phyloP scores from a whole-genome alignment of 495 filamentous ascomycete genomes.

The Lasiosphaeris hirsuta region DNA sequence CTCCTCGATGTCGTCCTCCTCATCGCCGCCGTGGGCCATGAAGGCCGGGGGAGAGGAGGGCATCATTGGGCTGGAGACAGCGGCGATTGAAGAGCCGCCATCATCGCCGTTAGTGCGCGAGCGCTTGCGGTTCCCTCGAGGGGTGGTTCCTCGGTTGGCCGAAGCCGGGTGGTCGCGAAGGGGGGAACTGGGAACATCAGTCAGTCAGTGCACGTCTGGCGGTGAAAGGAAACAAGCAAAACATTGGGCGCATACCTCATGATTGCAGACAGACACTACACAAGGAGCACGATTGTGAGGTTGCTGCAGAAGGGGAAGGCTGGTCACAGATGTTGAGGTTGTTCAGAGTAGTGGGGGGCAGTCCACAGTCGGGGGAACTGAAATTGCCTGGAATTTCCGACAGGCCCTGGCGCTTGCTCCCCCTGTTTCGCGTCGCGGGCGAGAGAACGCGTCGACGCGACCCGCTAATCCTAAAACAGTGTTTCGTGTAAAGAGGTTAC shows the following conservation, averaged over 20 bases:
- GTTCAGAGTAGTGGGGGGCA: no score
- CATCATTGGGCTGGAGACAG: slow-evolving; percentile 54
- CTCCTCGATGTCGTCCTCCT: slow-evolving; percentile 60
- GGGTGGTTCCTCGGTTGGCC: slow-evolving; percentile 71
- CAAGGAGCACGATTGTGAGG: neutral
- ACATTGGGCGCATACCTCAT: neutral
- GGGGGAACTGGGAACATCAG: slow-evolving; percentile 57
- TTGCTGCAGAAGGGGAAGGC: neutral
- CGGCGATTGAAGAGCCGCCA: slow-evolving; percentile 61
- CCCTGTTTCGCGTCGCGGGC: slow-evolving; percentile 27
- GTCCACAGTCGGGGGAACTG: neutral
- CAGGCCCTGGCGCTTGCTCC: neutral
- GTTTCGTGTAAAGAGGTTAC: slow-evolving; percentile 43
- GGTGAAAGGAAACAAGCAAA: neutral
- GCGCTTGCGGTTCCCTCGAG: slow-evolving; percentile 69
- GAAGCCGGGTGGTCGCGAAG: slow-evolving; percentile 79
- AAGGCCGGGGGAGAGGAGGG: slow-evolving; percentile 51
- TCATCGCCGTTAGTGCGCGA: slow-evolving; percentile 73
- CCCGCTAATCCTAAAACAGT: slow-evolving; percentile 24
- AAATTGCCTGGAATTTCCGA: neutral
- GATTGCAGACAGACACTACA: slow-evolving; percentile 1
- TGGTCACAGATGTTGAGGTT: no score
- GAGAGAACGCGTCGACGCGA: slow-evolving; percentile 27
- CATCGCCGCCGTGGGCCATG: slow-evolving; percentile 55
- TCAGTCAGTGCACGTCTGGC: slow-evolving; percentile 9